These are phyloP conservation scores for Termitomyces sp. DNA, from an alignment of 768 basidiomycete genomes.

Conservation along the genomic window DNA sequence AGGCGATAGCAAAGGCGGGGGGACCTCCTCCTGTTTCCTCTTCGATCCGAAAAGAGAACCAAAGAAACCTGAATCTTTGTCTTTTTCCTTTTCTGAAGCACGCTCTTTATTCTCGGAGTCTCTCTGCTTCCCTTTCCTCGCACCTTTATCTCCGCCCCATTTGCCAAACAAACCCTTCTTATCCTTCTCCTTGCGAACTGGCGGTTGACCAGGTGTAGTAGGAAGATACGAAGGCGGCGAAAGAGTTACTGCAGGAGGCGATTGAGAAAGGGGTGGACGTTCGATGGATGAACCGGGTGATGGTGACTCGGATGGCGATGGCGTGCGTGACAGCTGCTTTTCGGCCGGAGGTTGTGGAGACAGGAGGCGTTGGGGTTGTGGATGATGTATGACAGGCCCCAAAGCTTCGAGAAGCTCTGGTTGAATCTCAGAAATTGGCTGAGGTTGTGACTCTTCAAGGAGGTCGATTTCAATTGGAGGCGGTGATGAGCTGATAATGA, in stretches of 20 bases:
- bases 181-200: constrained; percentile 62
- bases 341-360: constrained; percentile 33
- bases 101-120: constrained; percentile 18
- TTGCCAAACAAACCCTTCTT: constrained; percentile 64
- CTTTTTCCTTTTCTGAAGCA: constrained; percentile 41
- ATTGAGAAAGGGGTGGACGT: constrained; percentile 19
- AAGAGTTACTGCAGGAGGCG: constrained; percentile 15
- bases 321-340: constrained; percentile 43
- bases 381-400: constrained; percentile 53
- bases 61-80: constrained; percentile 83
- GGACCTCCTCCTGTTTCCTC: constrained; percentile 71
- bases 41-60: constrained; percentile 87
- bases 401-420: constrained; percentile 28
- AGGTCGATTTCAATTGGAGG: constrained; percentile 16
- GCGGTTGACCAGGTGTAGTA: constrained; percentile 25
- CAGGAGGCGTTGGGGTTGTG: constrained; percentile 53
- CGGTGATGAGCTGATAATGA: constrained; percentile 25
- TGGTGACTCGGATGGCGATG: constrained; percentile 44
- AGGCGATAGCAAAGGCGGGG: constrained; percentile 23
- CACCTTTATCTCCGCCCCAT: constrained; percentile 62
- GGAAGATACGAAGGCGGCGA: constrained; percentile 23
- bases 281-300: constrained; percentile 18
- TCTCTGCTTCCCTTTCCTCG: constrained; percentile 39
- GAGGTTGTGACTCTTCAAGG: constrained; percentile 10
- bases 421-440: constrained; percentile 22